Evolutionary conservation across 352 stramenopile species (phyloP).

Genomic region (Phytophthora vignae): DNA sequence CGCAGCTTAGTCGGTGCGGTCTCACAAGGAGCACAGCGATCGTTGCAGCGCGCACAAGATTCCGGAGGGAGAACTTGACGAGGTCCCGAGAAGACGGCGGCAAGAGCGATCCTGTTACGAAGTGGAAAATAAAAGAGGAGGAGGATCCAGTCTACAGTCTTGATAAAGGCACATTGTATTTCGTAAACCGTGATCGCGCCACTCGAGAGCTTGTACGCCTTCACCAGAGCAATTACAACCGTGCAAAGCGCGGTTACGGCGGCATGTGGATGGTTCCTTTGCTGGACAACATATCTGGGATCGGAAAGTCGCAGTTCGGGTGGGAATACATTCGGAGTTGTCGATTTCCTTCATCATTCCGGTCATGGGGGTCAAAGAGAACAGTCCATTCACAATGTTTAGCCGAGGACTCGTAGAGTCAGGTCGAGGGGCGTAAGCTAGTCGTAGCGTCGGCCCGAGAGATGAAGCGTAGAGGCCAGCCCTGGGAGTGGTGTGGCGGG

Average conservation of each 20-base stretch:
- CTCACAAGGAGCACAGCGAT: neutral
- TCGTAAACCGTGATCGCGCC: slow-evolving; percentile 12
- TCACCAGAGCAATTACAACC: slow-evolving; percentile 16
- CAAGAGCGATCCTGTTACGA: neutral
- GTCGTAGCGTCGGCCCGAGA: too few relatives aligned
- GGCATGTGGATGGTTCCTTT: slow-evolving; percentile 5
- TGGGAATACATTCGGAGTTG: slow-evolving; percentile 12
- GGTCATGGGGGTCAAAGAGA: too few relatives aligned
- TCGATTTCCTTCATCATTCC: too few relatives aligned
- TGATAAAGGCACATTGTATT: neutral
- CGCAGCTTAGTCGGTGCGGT: neutral
- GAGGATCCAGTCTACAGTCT: neutral
- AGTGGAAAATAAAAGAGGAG: neutral
- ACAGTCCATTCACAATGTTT: too few relatives aligned
- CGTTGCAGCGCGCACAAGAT: neutral
- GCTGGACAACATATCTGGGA: slow-evolving; percentile 8
- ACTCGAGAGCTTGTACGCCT: neutral
- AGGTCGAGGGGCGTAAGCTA: too few relatives aligned
- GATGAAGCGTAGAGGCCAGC: too few relatives aligned
- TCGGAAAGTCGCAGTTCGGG: slow-evolving; percentile 19
- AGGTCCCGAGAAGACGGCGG: neutral
- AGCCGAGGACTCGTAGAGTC: too few relatives aligned
- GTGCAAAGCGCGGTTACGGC: neutral
- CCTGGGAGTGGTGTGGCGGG: too few relatives aligned
- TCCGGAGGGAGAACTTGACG: neutral